Evolutionary conservation across 2,329 filamentous ascomycete genomes (phyloP).

Genomic region (Aspergillus transmontanensis): DNA sequence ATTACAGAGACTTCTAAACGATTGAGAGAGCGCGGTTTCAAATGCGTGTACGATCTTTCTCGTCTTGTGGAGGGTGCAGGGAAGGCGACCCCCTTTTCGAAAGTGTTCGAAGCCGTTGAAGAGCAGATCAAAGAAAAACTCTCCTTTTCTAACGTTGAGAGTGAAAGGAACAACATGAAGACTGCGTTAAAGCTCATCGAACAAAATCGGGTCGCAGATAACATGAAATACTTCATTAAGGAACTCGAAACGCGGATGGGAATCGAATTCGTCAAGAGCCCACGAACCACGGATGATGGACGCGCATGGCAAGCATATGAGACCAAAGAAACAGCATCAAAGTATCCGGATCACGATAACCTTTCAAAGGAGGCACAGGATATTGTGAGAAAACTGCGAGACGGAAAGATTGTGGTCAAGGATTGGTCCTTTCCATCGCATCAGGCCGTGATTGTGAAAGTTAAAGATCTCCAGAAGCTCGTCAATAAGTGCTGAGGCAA

Average conservation of each 20-base stretch:
- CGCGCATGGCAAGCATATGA: background rate
- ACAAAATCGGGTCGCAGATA: background rate
- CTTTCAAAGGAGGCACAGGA: background rate
- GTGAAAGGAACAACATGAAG: background rate
- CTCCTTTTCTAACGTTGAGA: background rate
- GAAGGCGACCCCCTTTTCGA: background rate
- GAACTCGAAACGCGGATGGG: background rate
- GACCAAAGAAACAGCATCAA: fast-evolving
- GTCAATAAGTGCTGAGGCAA: background rate
- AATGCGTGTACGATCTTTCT: background rate
- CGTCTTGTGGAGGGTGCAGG: background rate
- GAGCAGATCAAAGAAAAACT: background rate
- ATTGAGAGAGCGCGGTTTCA: background rate
- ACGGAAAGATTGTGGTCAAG: background rate
- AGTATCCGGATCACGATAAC: background rate
- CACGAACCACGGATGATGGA: background rate
- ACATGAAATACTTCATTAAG: background rate
- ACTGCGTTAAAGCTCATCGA: background rate
- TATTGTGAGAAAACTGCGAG: background rate
- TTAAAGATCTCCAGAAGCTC: background rate
- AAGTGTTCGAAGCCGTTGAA: background rate
- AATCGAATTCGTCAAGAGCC: background rate
- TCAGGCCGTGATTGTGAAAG: background rate
- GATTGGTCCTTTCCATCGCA: background rate
- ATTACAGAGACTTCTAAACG: background rate